Evolutionary conservation across 495 filamentous ascomycete genomes (phyloP).

Genomic region (Hyaloscypha hepaticicola): DNA sequence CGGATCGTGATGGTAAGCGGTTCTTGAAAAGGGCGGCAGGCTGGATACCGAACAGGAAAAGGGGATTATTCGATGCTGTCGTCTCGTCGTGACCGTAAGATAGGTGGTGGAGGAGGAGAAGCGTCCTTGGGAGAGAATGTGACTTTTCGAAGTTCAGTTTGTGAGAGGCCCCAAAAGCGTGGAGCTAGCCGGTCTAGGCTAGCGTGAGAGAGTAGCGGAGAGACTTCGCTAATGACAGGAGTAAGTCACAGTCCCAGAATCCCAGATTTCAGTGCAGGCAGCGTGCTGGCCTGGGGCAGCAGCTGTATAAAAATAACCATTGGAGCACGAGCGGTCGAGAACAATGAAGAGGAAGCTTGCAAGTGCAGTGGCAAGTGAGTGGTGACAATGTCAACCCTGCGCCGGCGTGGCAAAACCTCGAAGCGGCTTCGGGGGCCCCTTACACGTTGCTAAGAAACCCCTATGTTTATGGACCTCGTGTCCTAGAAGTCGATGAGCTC

Average conservation of each 20-base stretch:
- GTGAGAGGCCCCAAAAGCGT: neutral
- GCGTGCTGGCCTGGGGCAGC: neutral
- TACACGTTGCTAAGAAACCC: neutral
- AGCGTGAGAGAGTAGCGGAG: neutral
- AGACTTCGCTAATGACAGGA: neutral
- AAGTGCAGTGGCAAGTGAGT: neutral
- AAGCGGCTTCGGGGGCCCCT: neutral
- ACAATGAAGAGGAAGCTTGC: neutral
- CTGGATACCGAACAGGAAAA: neutral
- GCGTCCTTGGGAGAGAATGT: slow-evolving; percentile 12
- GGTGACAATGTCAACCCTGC: neutral
- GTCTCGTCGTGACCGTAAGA: slow-evolving; percentile 10
- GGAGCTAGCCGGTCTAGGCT: neutral
- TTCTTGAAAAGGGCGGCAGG: neutral
- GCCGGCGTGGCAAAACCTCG: neutral
- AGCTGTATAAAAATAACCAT: no score
- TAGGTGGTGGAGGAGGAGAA: slow-evolving; percentile 19
- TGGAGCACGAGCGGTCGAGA: neutral
- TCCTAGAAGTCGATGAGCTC: neutral
- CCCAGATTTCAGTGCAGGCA: no score
- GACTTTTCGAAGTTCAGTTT: slow-evolving; percentile 7
- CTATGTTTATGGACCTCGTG: neutral
- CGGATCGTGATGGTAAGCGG: neutral
- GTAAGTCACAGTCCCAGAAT: neutral
- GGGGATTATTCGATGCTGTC: neutral